These are phyloP conservation scores for Petunia secreta DNA, from an alignment of 257 asterid genomes.

Conservation along the genomic window DNA sequence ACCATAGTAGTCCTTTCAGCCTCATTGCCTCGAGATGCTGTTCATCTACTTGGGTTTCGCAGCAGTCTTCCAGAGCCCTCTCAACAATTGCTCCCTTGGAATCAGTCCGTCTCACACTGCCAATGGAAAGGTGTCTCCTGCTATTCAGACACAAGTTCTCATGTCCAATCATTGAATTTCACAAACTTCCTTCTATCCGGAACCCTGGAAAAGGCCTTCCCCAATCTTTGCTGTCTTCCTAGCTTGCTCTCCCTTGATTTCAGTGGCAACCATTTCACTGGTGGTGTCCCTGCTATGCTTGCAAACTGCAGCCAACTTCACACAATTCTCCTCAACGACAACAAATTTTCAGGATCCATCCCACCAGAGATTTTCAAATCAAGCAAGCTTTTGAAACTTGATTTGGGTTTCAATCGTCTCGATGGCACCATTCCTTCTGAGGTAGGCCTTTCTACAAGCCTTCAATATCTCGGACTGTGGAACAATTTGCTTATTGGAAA, in stretches of 20 bases:
- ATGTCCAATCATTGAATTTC: constrained; percentile 37
- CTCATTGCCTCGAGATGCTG: constrained; percentile 41
- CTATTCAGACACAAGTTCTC: constrained; percentile 35
- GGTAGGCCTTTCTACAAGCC: constrained; percentile 6
- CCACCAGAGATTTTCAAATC: constrained; percentile 45
- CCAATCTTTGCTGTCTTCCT: constrained; percentile 40
- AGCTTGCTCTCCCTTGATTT: constrained; percentile 42
- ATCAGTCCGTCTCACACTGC: constrained; percentile 44
- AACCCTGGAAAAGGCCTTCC: constrained; percentile 35
- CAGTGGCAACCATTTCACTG: constrained; percentile 44
- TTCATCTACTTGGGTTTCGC: constrained; percentile 44
- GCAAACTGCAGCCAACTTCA: constrained; percentile 48
- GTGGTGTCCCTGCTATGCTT: constrained; percentile 40
- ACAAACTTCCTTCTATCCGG: constrained; percentile 34
- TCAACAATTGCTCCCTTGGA: constrained; percentile 46
- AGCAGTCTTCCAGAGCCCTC: constrained; percentile 44
- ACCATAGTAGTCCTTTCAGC: constrained; percentile 30
- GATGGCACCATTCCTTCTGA: constrained; percentile 43
- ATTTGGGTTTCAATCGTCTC: constrained; percentile 44
- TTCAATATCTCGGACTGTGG: constrained; percentile 22
- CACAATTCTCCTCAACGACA: constrained; percentile 36
- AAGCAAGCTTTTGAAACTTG: constrained; percentile 38
- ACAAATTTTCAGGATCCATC: constrained; percentile 42
- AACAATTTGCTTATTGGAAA: constrained; percentile 41
- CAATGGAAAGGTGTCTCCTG: constrained; percentile 52